phyloP scores from a whole-genome alignment of 2,329 filamentous ascomycete species.

The Ophioceras dolichostomum region DNA sequence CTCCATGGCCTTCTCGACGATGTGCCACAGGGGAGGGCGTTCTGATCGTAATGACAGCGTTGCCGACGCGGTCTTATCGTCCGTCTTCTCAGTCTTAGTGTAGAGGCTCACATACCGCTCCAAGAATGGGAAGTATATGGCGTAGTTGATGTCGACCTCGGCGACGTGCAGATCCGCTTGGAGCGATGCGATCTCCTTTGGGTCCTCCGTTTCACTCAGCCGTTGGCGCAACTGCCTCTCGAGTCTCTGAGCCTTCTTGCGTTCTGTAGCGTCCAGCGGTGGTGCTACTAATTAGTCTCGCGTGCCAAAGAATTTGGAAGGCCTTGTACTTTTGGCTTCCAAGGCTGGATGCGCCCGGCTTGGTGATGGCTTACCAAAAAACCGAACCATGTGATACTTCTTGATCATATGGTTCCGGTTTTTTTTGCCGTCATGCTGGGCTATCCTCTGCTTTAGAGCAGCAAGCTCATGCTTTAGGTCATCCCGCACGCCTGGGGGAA shows the following conservation, averaged over 20 bases:
- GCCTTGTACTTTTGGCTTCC: too few species aligned
- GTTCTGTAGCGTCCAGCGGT: slow-evolving; percentile 32
- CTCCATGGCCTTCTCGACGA: slow-evolving; percentile 52
- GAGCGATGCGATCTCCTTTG: slow-evolving; percentile 37
- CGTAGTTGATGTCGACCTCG: slow-evolving; percentile 66
- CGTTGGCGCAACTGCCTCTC: slow-evolving; percentile 52
- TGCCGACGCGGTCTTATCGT: slow-evolving; percentile 26
- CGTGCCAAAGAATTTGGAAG: not conserved
- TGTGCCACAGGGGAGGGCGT: slow-evolving; percentile 52
- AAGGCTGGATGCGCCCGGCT: too few species aligned
- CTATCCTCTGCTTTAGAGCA: slow-evolving; percentile 52
- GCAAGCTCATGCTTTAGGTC: slow-evolving; percentile 63
- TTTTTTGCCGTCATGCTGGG: slow-evolving; percentile 45
- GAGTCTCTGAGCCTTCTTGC: slow-evolving; percentile 58
- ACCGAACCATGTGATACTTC: slow-evolving; percentile 74
- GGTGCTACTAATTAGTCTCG: not conserved
- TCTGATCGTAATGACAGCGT: slow-evolving; percentile 29
- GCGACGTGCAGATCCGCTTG: slow-evolving; percentile 50
- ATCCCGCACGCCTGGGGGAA: slow-evolving; percentile 55
- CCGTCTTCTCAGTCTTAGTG: slow-evolving; percentile 19
- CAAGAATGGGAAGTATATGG: slow-evolving; percentile 57
- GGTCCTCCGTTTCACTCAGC: slow-evolving; percentile 36
- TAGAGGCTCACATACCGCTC: slow-evolving; percentile 59
- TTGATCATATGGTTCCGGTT: slow-evolving; percentile 57
- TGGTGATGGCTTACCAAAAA: slow-evolving; percentile 52